Base-by-base conservation (phyloP, 2,329 filamentous ascomycete genomes). In the Dryadomyces quercivorus region DNA sequence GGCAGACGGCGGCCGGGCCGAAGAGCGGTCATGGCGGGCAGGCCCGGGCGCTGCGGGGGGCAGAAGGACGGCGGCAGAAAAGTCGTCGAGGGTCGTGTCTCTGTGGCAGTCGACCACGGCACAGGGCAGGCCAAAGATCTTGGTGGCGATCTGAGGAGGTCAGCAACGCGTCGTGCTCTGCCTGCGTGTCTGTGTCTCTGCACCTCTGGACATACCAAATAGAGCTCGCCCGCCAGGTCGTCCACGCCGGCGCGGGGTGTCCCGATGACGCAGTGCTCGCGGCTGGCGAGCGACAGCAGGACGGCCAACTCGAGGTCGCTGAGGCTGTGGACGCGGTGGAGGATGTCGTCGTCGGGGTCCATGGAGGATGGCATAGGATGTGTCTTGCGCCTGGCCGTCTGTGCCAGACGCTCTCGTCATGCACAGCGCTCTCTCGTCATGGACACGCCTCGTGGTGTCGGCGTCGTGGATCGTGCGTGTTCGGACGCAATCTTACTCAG, bases 201-300 rank as follows among this genome's bases (percentile, higher is more conserved):
- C n/a, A n/a, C n/a, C n/a, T n/a, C n/a, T 3, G 40, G 5, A 56
- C 64, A 44, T 69, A 88, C 86, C 64, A 93, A 71, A 59, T 80
- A 77, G 21, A 95, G 72, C 67, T 95, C 89, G 52, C 81, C 76
- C 46, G 84, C 76, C n/a, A 95, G 73, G 59, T 83, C 77, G 66
- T 86, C 76, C 55, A 92, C 70, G 52, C 74, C 71, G 40, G 78
- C 71, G 5, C 72, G 66, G 2, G 83, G 78, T 16, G 88, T 86
- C 68, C 89, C 85, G 64, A 97, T 82, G 62, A 97, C 82, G 70
- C 89, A 95, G 68, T 97, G 91, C 67, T 95, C 87, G 60, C 84
- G 79, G 57, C 84, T 82, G 58, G 90, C 77, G 52, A 97, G 78
- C 65, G 86, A 91, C 51, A 96, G 79, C 44, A 97, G 76, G 15